These are phyloP conservation scores for Sporobolomyces pararoseus DNA, from an alignment of 768 basidiomycete species.

Conservation along the genomic window DNA sequence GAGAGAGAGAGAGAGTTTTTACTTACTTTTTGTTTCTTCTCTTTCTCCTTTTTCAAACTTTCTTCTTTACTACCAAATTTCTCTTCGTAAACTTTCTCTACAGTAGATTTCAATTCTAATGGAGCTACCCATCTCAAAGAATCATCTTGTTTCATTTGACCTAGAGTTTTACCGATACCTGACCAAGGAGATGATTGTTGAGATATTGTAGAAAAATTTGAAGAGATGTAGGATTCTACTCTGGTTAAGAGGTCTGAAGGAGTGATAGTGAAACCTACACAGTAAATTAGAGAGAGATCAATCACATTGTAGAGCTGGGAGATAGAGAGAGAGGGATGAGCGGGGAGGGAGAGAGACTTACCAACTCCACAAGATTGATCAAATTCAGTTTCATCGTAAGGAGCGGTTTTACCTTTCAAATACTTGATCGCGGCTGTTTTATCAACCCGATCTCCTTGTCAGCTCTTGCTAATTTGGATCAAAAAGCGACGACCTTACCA, in stretches of 20 bases:
- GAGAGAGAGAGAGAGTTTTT: not conserved
- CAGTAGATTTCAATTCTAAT: slow-evolving; percentile 75
- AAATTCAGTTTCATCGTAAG: slow-evolving; percentile 68
- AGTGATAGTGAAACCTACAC: slow-evolving; percentile 68
- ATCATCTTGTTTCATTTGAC: slow-evolving; percentile 60
- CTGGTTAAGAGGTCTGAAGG: slow-evolving; percentile 60
- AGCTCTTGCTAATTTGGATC: too few relatives aligned
- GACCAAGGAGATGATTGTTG: slow-evolving; percentile 58
- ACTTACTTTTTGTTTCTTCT: slow-evolving; percentile 33
- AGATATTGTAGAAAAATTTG: slow-evolving; percentile 54
- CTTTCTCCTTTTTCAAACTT: slow-evolving; percentile 45
- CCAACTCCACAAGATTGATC: slow-evolving; percentile 81
- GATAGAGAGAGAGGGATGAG: too few relatives aligned
- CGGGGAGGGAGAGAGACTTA: slow-evolving; percentile 50
- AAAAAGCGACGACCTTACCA: slow-evolving; percentile 54
- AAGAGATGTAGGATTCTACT: slow-evolving; percentile 61
- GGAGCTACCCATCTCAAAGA: slow-evolving; percentile 76
- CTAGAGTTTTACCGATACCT: slow-evolving; percentile 65
- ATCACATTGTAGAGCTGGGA: too few relatives aligned
- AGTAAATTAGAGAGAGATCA: too few relatives aligned
- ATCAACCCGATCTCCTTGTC: too few relatives aligned
- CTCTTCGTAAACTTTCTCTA: slow-evolving; percentile 65
- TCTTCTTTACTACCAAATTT: slow-evolving; percentile 69
- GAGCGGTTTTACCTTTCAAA: slow-evolving; percentile 59
- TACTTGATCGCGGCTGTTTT: slow-evolving; percentile 57